Evolutionary conservation across 805 yeast species (phyloP), one percentile per base, ranked within the genome.

Genomic region (Starmerella apis): DNA sequence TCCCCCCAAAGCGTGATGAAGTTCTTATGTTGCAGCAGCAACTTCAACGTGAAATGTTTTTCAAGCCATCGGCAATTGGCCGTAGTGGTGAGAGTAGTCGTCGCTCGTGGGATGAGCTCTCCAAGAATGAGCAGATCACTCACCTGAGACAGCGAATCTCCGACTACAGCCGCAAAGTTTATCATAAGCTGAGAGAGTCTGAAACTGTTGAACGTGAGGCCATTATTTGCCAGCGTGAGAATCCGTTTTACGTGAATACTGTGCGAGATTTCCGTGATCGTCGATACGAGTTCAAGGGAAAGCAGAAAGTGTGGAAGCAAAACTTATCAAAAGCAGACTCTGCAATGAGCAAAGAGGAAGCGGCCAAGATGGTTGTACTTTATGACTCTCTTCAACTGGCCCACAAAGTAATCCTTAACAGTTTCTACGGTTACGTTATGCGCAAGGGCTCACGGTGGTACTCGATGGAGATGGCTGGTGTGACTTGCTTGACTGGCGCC

Each of bases 401-500:
- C 0, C 97, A 92, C 65, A 92, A 92, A 62, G 96, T 90, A 62
- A 92, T 92, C 68, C 73, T 92, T 61, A 92, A 92, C 63, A 90
- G 97, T 0, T 92, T 92, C 64, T 92, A 92, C 61, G 99, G 99
- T 45, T 92, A 92, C 61, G 98, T 92, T 13, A 92, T 92, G 98
- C 78, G 99, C 67, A 92, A 92, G 61, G 99, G 98, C 35, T 92
- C 98, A 0, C 75, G 99, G 53, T 92, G 99, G 99, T 92, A 88
- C 61, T 92, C 98, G 0, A 87, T 92, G 92, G 98, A 92, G 66
- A 92, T 94, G 98, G 99, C 98, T 0, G 99, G 99, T 55, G 92
- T 92, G 18, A 92, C 99, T 0, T 94, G 98, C 74, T 73, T 88
- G 44, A 92, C 98, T 0, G 99, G 99, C 47, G 96, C 98, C 0